Conservation (phyloP, 2,329 filamentous ascomycete genomes). For the Penicillium sp. region DNA sequence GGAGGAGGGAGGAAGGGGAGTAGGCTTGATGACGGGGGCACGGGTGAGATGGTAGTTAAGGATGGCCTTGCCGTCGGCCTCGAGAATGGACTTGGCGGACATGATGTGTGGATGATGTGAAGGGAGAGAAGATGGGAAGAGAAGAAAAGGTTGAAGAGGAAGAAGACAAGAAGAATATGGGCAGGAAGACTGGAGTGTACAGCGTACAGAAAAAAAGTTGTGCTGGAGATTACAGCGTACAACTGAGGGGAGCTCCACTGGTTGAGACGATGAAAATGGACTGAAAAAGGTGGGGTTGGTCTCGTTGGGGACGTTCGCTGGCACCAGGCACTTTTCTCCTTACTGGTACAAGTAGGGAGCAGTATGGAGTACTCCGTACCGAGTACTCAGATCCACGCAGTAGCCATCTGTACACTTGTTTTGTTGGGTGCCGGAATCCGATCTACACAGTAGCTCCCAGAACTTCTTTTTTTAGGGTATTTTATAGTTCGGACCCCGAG, state of each 20-base stretch:
- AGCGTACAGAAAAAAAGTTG: slow-evolving; percentile 22
- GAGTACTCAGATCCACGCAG: slow-evolving; percentile 6
- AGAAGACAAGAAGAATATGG: slow-evolving; percentile 13
- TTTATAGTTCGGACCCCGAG: neutral
- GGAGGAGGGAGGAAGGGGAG: slow-evolving; percentile 74
- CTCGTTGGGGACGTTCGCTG: slow-evolving; percentile 12
- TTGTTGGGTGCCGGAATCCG: slow-evolving; percentile 14
- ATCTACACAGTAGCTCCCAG: slow-evolving; percentile 1
- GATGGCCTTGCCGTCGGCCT: slow-evolving; percentile 99
- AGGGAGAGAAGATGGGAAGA: slow-evolving; percentile 19
- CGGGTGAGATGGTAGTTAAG: slow-evolving; percentile 99
- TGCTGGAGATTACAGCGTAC: slow-evolving; percentile 29
- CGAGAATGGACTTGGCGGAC: slow-evolving; percentile 95
- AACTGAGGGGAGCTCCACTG: slow-evolving; percentile 21
- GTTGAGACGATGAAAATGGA: slow-evolving; percentile 15
- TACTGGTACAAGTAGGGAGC: neutral
- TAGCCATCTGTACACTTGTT: slow-evolving; percentile 3
- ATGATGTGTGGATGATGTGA: slow-evolving; percentile 49
- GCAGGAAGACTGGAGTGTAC: slow-evolving; percentile 21
- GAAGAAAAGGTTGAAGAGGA: slow-evolving; percentile 14
- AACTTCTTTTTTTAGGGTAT: neutral
- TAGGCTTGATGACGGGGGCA: slow-evolving; percentile 95
- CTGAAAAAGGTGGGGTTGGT: slow-evolving; percentile 8
- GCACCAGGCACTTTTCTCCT: slow-evolving; percentile 1
- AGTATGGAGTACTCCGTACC: too few relatives aligned